A percentile compares a stretch with the other conserved stretches of the same genome.
Conservation (phyloP, 129 eudicot species). For the sunflower (Helianthus annuus) region DNA sequence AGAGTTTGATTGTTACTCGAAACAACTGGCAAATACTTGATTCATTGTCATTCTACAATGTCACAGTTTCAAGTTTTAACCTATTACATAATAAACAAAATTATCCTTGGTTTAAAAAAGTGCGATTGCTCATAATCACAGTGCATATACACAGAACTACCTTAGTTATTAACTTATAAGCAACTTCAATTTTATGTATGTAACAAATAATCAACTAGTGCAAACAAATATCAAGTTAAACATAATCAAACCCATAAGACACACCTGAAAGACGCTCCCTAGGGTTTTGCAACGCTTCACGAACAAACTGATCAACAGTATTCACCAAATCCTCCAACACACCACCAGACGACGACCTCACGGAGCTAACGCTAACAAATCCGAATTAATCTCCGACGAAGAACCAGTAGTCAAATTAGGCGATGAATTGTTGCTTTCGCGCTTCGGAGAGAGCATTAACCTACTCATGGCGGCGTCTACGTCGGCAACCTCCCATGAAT, state of each 20-base stretch:
- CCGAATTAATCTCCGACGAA: conserved; percentile 18
- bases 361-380: conserved; percentile 15
- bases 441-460: conserved; percentile 52
- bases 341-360: conserved; percentile 32
- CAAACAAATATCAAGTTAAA: no score
- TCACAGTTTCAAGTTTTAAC: background rate
- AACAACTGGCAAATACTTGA: background rate
- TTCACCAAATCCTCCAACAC: conserved; percentile 55
- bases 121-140: background rate
- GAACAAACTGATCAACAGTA: conserved; percentile 86
- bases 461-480: conserved; percentile 74
- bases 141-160: background rate
- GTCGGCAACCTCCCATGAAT: conserved; percentile 94
- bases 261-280: conserved; percentile 90
- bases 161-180: no score
- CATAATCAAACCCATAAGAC: no score
- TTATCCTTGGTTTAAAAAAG: no score
- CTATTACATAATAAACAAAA: no score
- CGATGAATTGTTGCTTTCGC: conserved; percentile 22
- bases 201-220: no score
- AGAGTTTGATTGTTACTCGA: background rate
- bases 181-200: no score
- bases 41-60: background rate
- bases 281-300: conserved; percentile 92
- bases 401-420: conserved; percentile 16